These are phyloP conservation scores for Neurospora sp. DNA, from an alignment of 2,329 filamentous ascomycete species.

Conservation along the genomic window DNA sequence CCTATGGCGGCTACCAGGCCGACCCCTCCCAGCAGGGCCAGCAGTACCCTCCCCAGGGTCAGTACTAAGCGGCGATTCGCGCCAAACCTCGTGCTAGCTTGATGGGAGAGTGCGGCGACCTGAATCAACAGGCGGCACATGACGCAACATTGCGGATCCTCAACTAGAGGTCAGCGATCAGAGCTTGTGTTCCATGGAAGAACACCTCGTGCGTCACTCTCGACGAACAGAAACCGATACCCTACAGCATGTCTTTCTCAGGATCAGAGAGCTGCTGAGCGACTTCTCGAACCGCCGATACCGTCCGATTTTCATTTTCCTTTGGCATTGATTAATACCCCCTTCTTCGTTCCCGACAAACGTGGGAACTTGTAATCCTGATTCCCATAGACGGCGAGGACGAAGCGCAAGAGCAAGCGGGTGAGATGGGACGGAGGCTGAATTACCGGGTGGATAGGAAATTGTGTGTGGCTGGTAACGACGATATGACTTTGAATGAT, in stretches of 20 bases:
- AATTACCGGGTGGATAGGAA: background rate
- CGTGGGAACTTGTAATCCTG: background rate
- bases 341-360: background rate
- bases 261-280: background rate
- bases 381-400: background rate
- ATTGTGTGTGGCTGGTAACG: background rate
- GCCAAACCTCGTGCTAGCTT: background rate
- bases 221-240: background rate
- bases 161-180: background rate
- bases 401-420: background rate
- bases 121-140: background rate
- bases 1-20: constrained; percentile 9
- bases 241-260: background rate
- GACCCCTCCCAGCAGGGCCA: constrained; percentile 30
- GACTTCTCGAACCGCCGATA: background rate
- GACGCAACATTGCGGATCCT: background rate
- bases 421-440: background rate
- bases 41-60: constrained; percentile 21
- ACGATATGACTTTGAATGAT: background rate
- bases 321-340: constrained; percentile 1
- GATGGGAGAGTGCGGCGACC: background rate
- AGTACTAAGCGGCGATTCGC: background rate
- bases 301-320: background rate
- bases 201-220: background rate
- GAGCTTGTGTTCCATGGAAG: background rate